Base-by-base conservation (phyloP, 2,329 filamentous ascomycete genomes). In the Microsporum audouinii region DNA sequence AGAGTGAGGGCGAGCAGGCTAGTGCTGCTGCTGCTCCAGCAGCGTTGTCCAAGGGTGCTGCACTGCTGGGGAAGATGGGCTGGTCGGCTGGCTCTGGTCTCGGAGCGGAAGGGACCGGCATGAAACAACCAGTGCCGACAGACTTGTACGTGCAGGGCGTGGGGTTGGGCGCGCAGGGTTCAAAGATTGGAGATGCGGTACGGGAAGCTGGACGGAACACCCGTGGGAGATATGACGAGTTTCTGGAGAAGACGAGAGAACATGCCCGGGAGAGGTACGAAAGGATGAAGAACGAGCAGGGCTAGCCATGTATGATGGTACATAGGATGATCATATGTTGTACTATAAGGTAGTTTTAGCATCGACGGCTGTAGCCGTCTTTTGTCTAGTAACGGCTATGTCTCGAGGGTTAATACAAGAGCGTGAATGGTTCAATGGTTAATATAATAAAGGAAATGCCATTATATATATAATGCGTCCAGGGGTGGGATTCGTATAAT, bases 31-130 rank as follows among this genome's bases (percentile, higher is more conserved):
- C 69, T 0, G 66, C 69, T 0, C 68, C 66, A 0, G 68, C 73
- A 34, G 62, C 65, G 0, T 69, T 71, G 12, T 79, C 78, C 2
- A 80, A 80, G 67, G 78, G 78, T n/a, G 78, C 78, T 2, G 75
- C 77, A 1, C 71, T 80, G 12, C 73, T 80, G 8, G 77, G 74
- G 61, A 80, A 79, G 62, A 80, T 80, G 78, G 78, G 78, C 17
- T 80, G 78, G 75, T 74, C 73, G 1, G 75, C 72, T 3, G 78
- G 78, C 0, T 71, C 76, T 58, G 78, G 78, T 0, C 70, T 80
- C 7, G 78, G 78, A 45, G 78, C 77, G 3, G 72, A 78, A 63
- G 77, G 78, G 1, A 77, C 76, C 1, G 78, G 78, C 23, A 75
- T 78, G 66, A 77, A 74, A 0, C 75, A 73, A 1, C 77, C 77